A percentile compares a stretch with the other conserved stretches of the same genome.
phyloP scores from a whole-genome alignment of 2,329 filamentous ascomycete species.

The Nakataea oryzae region DNA sequence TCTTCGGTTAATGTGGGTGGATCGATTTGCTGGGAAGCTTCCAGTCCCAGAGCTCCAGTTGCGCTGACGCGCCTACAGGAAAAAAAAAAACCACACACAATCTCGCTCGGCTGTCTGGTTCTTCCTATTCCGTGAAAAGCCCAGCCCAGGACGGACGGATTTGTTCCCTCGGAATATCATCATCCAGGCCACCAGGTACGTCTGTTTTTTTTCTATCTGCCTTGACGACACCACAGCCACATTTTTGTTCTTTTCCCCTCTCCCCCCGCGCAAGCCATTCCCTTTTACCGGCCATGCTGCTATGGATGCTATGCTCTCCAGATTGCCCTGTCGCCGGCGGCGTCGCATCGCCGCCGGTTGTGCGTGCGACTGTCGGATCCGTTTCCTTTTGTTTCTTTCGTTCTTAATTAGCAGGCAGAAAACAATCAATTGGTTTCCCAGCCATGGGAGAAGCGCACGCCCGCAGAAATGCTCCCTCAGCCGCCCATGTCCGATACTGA shows the following conservation, averaged over 20 bases:
- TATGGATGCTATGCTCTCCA: not conserved
- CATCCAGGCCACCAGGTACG: constrained; percentile 12
- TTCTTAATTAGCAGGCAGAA: not conserved
- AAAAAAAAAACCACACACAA: constrained; percentile 1
- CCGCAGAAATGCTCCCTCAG: not conserved
- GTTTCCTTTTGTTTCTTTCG: too few relatives aligned
- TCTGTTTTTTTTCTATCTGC: constrained; percentile 6
- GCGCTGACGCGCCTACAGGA: not conserved
- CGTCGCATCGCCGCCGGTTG: not conserved
- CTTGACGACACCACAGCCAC: not conserved
- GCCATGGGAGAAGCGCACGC: not conserved
- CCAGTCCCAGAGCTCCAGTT: not conserved
- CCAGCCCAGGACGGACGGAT: constrained; percentile 17
- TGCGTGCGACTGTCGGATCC: not conserved
- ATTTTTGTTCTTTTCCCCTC: not conserved
- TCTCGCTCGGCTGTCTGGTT: constrained; percentile 24
- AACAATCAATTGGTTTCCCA: not conserved
- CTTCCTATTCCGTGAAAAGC: constrained; percentile 32
- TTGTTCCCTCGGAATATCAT: constrained; percentile 13
- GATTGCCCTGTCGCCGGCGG: not conserved
- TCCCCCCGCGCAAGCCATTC: not conserved
- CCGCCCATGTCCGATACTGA: not conserved
- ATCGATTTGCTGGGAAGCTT: not conserved
- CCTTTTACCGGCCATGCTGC: not conserved
- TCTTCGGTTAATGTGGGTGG: not conserved